These are phyloP conservation scores for Fusarium verticillioides DNA, from an alignment of 2,329 filamentous ascomycete species.

Conservation along the genomic window DNA sequence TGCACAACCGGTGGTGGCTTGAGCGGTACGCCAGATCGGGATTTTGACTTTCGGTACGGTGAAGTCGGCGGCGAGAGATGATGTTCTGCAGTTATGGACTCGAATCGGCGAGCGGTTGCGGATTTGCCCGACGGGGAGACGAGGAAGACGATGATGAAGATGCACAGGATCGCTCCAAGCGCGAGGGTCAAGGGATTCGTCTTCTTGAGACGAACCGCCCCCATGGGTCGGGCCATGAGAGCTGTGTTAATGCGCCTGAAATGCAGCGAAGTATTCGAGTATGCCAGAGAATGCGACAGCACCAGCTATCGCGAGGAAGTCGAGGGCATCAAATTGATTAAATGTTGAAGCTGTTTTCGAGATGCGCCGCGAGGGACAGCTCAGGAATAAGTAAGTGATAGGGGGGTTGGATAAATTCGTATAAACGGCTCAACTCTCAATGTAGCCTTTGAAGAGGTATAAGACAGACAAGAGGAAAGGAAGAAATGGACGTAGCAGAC, in stretches of 20 bases:
- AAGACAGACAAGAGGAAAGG: conserved; percentile 12
- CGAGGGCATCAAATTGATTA: conserved; percentile 38
- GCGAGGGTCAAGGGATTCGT: conserved; percentile 80
- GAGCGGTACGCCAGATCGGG: conserved; percentile 45
- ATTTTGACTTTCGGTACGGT: conserved; percentile 55
- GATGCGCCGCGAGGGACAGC: conserved; percentile 23
- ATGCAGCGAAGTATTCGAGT: conserved; percentile 1
- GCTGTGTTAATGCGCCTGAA: conserved; percentile 23
- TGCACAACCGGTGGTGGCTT: conserved; percentile 85
- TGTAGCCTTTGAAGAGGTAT: neutral
- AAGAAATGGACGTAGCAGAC: conserved; percentile 24
- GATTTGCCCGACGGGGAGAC: conserved; percentile 65
- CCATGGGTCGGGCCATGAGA: conserved; percentile 68
- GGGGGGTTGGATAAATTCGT: neutral
- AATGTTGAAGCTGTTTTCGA: conserved; percentile 16
- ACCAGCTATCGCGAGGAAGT: conserved; percentile 36
- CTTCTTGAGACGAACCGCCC: conserved; percentile 79
- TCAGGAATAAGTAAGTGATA: neutral
- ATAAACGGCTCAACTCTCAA: neutral
- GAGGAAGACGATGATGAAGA: conserved; percentile 76
- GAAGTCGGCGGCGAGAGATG: conserved; percentile 57
- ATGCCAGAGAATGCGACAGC: conserved; percentile 22
- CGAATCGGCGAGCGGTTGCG: conserved; percentile 57
- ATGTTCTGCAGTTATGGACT: conserved; percentile 58
- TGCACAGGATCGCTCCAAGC: conserved; percentile 76